These are phyloP conservation scores for Hansenula sp. DNA, from an alignment of 1,139 yeast genomes.

Conservation along the genomic window DNA sequence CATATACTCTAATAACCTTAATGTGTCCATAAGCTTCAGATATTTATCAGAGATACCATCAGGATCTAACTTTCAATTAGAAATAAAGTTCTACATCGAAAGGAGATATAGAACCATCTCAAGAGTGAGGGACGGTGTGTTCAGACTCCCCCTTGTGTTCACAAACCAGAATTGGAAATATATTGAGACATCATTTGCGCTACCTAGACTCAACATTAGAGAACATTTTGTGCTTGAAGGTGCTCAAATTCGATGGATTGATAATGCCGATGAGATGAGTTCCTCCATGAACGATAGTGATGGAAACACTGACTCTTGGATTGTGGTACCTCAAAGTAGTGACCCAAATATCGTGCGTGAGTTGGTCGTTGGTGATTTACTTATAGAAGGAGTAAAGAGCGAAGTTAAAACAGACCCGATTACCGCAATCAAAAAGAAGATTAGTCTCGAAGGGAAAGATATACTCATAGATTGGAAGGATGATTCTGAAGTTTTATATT, in stretches of 20 bases:
- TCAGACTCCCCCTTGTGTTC: slow-evolving; percentile 11
- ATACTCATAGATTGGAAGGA: slow-evolving; percentile 23
- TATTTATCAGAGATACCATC: slow-evolving; percentile 7
- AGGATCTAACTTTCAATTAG: slow-evolving; percentile 19
- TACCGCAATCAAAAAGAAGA: slow-evolving; percentile 7
- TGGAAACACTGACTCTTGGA: slow-evolving; percentile 24
- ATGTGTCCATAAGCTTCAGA: slow-evolving; percentile 25
- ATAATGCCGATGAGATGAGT: slow-evolving; percentile 12
- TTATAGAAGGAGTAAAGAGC: slow-evolving; percentile 12
- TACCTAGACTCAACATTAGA: slow-evolving; percentile 21
- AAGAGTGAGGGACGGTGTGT: slow-evolving; percentile 16
- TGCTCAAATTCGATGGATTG: slow-evolving; percentile 22
- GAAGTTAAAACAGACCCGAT: slow-evolving; percentile 2
- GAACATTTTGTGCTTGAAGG: slow-evolving; percentile 26
- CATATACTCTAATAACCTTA: slow-evolving; percentile 20
- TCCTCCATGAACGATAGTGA: slow-evolving; percentile 13
- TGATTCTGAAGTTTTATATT: slow-evolving; percentile 17
- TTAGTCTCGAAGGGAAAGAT: slow-evolving; percentile 1
- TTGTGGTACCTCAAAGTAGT: slow-evolving; percentile 16
- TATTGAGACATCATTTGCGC: slow-evolving; percentile 12
- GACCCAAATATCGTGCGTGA: slow-evolving; percentile 10
- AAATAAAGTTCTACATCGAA: slow-evolving; percentile 26
- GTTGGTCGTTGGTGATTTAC: slow-evolving; percentile 23
- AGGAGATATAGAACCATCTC: slow-evolving; percentile 22
- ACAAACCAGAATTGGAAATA: slow-evolving; percentile 16